phyloP scores from a whole-genome alignment of 2,329 filamentous ascomycete genomes.

The Hypoxylon sp. region DNA sequence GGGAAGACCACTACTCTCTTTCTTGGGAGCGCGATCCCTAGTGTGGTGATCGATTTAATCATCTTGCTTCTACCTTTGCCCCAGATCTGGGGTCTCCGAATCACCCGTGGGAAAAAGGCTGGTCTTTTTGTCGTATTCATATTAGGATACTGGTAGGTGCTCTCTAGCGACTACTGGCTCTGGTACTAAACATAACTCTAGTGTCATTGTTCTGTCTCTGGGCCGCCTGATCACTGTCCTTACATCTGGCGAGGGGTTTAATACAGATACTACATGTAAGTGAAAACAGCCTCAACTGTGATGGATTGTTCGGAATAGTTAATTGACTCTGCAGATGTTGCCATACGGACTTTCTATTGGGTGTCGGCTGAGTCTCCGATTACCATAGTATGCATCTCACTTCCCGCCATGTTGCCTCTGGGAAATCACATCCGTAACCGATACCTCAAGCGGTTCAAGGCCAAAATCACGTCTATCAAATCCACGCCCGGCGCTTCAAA shows the following conservation, averaged over 20 bases:
- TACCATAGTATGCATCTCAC: constrained; percentile 1
- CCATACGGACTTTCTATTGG: background rate
- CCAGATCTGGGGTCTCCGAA: constrained; percentile 4
- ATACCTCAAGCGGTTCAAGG: too few relatives aligned
- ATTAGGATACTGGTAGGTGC: background rate
- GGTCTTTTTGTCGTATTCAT: constrained; percentile 1
- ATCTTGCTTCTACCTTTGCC: constrained; percentile 10
- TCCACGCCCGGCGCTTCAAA: too few relatives aligned
- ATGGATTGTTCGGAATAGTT: too few relatives aligned
- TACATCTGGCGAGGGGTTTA: background rate
- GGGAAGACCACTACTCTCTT: background rate
- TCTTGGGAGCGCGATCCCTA: constrained; percentile 3
- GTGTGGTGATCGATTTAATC: constrained; percentile 5
- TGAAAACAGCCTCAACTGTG: background rate
- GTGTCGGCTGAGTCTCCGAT: background rate
- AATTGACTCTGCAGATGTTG: background rate
- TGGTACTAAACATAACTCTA: background rate
- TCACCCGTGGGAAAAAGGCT: background rate
- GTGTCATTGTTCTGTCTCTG: background rate
- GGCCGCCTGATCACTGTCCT: background rate
- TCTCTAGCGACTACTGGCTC: background rate
- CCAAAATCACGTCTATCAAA: too few relatives aligned
- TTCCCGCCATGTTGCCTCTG: constrained; percentile 5
- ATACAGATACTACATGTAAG: background rate
- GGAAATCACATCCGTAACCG: background rate